Conservation (phyloP, 2,329 filamentous ascomycete genomes). For the Hypoxylon rubiginosum region DNA sequence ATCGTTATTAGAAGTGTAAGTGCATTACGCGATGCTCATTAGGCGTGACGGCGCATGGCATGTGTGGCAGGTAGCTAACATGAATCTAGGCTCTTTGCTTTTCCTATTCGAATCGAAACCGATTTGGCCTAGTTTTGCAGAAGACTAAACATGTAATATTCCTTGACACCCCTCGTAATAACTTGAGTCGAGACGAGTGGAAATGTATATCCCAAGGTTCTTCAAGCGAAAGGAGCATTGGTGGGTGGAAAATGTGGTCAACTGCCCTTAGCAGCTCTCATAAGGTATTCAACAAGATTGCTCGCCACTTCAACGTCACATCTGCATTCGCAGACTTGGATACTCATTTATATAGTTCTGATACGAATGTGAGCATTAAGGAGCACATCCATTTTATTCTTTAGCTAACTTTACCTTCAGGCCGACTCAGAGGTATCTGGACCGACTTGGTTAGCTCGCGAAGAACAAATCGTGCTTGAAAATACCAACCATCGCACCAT, state of each 20-base stretch:
- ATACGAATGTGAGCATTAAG: not conserved
- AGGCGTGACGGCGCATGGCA: not conserved
- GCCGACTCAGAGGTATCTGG: not conserved
- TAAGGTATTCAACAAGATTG: not conserved
- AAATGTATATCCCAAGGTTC: not conserved
- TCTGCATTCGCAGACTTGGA: not conserved
- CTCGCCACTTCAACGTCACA: not conserved
- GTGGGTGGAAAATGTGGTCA: not conserved
- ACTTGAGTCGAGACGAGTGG: not conserved
- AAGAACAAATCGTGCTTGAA: not conserved
- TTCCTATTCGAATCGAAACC: not conserved
- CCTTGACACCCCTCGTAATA: not conserved
- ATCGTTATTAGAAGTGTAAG: not conserved
- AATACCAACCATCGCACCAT: not conserved
- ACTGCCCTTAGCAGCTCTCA: not conserved
- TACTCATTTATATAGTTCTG: not conserved
- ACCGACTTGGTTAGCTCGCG: not conserved
- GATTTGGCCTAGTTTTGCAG: not conserved
- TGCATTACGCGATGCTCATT: not conserved
- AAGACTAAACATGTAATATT: not conserved
- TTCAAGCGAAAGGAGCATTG: not conserved
- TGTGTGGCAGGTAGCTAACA: not conserved
- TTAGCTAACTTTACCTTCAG: not conserved
- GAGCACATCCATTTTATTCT: not conserved
- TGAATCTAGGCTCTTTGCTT: not conserved